Conservation (phyloP, 768 basidiomycete genomes). For the Tricholoma hemisulphureum region DNA sequence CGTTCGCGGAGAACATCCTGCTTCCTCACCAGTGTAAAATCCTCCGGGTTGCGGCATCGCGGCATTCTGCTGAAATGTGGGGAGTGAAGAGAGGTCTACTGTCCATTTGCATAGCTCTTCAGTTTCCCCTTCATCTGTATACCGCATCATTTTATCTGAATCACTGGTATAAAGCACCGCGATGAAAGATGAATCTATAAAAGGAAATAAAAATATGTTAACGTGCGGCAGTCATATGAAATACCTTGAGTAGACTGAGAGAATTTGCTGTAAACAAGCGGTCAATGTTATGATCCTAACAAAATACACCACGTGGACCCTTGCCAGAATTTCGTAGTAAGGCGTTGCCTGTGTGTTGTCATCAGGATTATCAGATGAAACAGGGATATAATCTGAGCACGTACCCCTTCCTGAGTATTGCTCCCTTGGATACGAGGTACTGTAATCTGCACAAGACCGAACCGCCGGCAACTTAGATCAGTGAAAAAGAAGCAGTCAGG, state of each 20-base stretch:
- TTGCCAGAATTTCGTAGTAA: conserved; percentile 83
- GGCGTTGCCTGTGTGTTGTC: conserved; percentile 56
- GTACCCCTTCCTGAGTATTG: conserved; percentile 82
- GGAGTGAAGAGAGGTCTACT: conserved; percentile 75
- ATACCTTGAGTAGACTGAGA: conserved; percentile 60
- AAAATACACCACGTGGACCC: conserved; percentile 17
- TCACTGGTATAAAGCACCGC: conserved; percentile 82
- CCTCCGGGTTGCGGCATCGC: conserved; percentile 53
- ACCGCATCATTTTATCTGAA: conserved; percentile 72
- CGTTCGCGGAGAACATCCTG: not conserved
- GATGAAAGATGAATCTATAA: conserved; percentile 70
- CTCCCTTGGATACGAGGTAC: conserved; percentile 85
- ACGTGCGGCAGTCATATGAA: not conserved
- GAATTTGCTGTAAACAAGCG: conserved; percentile 55
- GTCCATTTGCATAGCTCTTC: conserved; percentile 83
- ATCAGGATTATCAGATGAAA: conserved; percentile 19
- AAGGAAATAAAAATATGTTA: conserved; percentile 2
- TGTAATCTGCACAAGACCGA: conserved; percentile 57
- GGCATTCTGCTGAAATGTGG: conserved; percentile 75
- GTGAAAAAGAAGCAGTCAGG: conserved; percentile 14
- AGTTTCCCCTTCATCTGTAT: conserved; percentile 82
- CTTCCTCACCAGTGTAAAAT: conserved; percentile 71
- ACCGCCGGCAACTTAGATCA: conserved; percentile 26
- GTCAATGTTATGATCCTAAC: conserved; percentile 1
- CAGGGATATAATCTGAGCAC: conserved; percentile 24